These are phyloP conservation scores for Lablab purpureus DNA, from an alignment of 306 rosid species.

Conservation along the genomic window DNA sequence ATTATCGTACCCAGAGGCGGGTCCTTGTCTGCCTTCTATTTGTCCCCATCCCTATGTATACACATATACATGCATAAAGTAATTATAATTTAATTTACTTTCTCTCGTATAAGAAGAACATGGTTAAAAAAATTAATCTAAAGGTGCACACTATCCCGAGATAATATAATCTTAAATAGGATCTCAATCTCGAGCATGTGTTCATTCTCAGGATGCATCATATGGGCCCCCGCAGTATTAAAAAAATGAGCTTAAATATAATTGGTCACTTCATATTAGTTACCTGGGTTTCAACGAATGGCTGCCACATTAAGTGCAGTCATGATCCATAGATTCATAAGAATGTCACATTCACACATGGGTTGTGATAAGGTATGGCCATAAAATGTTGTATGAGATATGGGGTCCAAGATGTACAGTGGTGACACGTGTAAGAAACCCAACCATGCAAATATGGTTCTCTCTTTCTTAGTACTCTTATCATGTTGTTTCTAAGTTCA, in stretches of 20 bases:
- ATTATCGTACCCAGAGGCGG: slow-evolving; percentile 22
- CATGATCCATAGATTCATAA: slow-evolving; percentile 55
- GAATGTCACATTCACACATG: slow-evolving; percentile 43
- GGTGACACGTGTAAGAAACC: slow-evolving; percentile 52
- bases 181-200: slow-evolving; percentile 19
- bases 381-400: slow-evolving; percentile 21
- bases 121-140: background rate
- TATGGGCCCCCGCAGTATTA: slow-evolving; percentile 12
- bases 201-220: slow-evolving; percentile 6
- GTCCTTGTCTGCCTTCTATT: slow-evolving; percentile 17
- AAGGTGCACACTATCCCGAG: slow-evolving; percentile 19
- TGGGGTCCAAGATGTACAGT: slow-evolving; percentile 38
- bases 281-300: slow-evolving; percentile 43
- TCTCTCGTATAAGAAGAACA: background rate
- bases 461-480: slow-evolving; percentile 22
- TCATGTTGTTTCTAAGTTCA: slow-evolving; percentile 35
- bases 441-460: slow-evolving; percentile 44
- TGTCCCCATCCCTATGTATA: background rate
- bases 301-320: slow-evolving; percentile 46
- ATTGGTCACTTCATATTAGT: slow-evolving; percentile 26
- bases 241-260: background rate
- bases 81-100: background rate
- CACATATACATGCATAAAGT: too few relatives aligned
- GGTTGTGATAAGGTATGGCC: slow-evolving; percentile 44
- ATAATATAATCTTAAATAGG: slow-evolving; percentile 20